Conservation (phyloP, 768 basidiomycete species). For the Amanita pseudoporphyria region DNA sequence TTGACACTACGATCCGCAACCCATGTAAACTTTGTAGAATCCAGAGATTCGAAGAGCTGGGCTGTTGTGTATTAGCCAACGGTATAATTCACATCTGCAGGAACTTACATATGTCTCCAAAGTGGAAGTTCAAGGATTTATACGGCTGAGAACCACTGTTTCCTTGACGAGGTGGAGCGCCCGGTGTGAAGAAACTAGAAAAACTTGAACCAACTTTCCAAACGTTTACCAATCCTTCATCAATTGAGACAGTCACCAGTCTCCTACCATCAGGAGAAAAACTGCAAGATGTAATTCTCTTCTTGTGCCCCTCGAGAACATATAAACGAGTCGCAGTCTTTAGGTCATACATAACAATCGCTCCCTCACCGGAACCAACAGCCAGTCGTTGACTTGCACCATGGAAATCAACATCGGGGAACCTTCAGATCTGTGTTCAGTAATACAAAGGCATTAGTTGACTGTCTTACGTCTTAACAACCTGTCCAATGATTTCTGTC, state of each 20-base stretch:
- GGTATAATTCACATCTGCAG: neutral
- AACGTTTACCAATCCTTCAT: constrained; percentile 75
- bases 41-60: neutral
- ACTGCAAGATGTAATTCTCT: constrained; percentile 70
- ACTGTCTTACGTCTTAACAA: constrained; percentile 76
- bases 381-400: constrained; percentile 78
- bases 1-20: constrained; percentile 4
- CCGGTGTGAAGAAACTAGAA: constrained; percentile 82
- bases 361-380: constrained; percentile 91
- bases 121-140: constrained; percentile 79
- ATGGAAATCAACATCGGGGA: constrained; percentile 92
- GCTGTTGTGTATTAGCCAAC: neutral
- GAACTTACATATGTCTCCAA: constrained; percentile 71
- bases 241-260: constrained; percentile 78
- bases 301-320: constrained; percentile 87
- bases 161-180: constrained; percentile 87
- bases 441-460: neutral
- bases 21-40: constrained; percentile 6
- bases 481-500: constrained; percentile 88
- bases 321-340: constrained; percentile 94
- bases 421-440: constrained; percentile 33
- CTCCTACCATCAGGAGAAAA: constrained; percentile 93
- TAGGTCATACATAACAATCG: constrained; percentile 91
- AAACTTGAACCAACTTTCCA: constrained; percentile 96
- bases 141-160: constrained; percentile 74